Base-by-base conservation (phyloP, 2,329 filamentous ascomycete species). In the Thyridium curvatum region DNA sequence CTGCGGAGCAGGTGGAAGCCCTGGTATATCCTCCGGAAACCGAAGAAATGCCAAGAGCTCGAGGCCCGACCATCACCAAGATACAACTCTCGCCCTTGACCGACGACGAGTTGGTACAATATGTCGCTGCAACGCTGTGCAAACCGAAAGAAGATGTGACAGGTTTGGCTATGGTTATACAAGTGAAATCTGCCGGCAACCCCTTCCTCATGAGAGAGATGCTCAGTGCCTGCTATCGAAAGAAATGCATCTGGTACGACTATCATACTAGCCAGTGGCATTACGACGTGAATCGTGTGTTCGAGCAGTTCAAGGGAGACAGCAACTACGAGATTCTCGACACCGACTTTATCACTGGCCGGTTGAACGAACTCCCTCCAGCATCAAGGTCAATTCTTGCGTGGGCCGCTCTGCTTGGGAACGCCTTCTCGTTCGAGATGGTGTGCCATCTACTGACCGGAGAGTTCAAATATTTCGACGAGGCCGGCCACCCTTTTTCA, bases 141-240 rank as follows among this genome's bases (percentile, higher is more conserved):
- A 75, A 86, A 40, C 68, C 79, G 0, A 75, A 74, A 41, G 79
- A 86, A 28, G 84, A 88, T 34, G 76, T 93, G 1, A 66, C 86
- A 1, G 82, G 89, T 0, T 68, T 97, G 14, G 85, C 86, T 3
- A 77, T 89, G 7, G 86, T 95, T 9, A 79, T 96, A 6, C 86
- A 94, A 56, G 89, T 91, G 52, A 94, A 93, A 63, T 91, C 86
- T 8, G 77, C 77, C 18, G 90, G 90, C 2, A 95, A 94, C 45
- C 84, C 89, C 0, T 96, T 95, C 53, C 94, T 93, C 53, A 85
- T 95, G 58, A 76, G 87, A 40, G 87, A 95, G 61, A 94, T 96
- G 75, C 74, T 96, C 4, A 86, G 86, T 53, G 83, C 84, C 3
- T 94, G 87, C 56, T 82, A 94, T 57, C 79, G 86, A 31, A 93